Conservation (phyloP, 2,329 filamentous ascomycete species). For the Saccharata proteae region DNA sequence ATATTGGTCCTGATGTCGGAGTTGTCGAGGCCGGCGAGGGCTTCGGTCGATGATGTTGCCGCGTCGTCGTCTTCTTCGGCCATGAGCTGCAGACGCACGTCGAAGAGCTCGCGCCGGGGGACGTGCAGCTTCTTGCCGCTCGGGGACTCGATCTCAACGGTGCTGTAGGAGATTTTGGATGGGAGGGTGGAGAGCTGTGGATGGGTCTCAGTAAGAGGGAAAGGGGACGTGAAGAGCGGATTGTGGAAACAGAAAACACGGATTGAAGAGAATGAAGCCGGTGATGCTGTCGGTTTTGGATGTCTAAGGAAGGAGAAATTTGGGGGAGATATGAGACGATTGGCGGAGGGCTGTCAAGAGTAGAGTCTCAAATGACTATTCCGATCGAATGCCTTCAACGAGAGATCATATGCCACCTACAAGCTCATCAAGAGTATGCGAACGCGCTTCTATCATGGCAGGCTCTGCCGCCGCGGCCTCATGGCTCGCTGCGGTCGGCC, state of each 20-base stretch:
- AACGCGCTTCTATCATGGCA: conserved; percentile 1
- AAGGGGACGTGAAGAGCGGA: not conserved
- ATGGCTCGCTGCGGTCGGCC: conserved; percentile 1
- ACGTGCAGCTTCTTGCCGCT: conserved; percentile 42
- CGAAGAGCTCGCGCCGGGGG: conserved; percentile 68
- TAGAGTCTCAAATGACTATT: too few species aligned
- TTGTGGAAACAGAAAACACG: not conserved
- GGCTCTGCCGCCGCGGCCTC: not conserved
- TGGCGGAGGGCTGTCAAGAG: too few species aligned
- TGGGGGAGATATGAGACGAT: too few species aligned
- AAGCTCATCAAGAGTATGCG: not conserved
- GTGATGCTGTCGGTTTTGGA: too few species aligned
- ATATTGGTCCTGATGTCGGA: conserved; percentile 71
- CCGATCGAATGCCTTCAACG: too few species aligned
- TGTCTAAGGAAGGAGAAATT: too few species aligned
- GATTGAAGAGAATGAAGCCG: conserved; percentile 1
- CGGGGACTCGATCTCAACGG: conserved; percentile 48
- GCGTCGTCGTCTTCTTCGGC: conserved; percentile 45
- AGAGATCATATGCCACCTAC: not conserved
- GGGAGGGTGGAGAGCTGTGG: conserved; percentile 47
- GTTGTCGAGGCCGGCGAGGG: conserved; percentile 44
- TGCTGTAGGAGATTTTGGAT: conserved; percentile 60
- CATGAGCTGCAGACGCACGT: conserved; percentile 71
- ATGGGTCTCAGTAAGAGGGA: not conserved
- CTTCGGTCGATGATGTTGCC: conserved; percentile 26